Evolutionary conservation across 1,284 basidiomycete species (phyloP), one percentile per base, ranked within the genome.

Genomic region (Tausonia pullulans): DNA sequence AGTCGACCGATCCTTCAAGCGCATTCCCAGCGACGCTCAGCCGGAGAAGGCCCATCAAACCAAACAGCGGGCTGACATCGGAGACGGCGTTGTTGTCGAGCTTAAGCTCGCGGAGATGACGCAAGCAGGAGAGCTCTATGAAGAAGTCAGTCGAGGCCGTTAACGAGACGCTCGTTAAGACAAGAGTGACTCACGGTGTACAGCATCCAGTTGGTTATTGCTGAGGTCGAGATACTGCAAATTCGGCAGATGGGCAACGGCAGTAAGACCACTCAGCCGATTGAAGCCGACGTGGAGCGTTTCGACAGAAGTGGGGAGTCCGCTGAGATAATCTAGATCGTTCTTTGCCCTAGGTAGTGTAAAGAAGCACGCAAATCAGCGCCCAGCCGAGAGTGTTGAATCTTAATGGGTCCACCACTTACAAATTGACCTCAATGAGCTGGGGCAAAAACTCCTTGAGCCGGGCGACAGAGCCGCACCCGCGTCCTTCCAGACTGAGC

Each of bases 361-460:
- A 27, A 27, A 27, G 2, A 27, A 27, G 27, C 27, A 27, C 27
- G 14, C 9, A 16, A 4, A 10, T 5, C 3, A 13, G 40, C 27
- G 27, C 7, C 16, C 52, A 53, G 13, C 16, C 50, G 2, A n/a
- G 10, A 64, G 7, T 62, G 52, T 27, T 39, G 10, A 45, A 61
- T 44, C 54, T 27, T 27, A 27, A 58, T 39, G 13, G 54, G 48
- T 39, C 45, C 72, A 52, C 44, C 27, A 80, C 88, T 74, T 73
- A 93, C 89, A 98, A 72, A 69, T 83, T 84, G 63, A 94, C 78
- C 67, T 85, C 81, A 71, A 93, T 90, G 44, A 98, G 80, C 62
- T 79, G 81, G 6, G 96, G 95, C 67, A 97, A 76, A 74, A 97
- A 95, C 78, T 98, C 95, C 73, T 96, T 94, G 69, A 98, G 78